A percentile compares a stretch with the other conserved stretches of the same genome.
Conservation (phyloP, 2,329 filamentous ascomycete genomes). For the Alternaria sp. region DNA sequence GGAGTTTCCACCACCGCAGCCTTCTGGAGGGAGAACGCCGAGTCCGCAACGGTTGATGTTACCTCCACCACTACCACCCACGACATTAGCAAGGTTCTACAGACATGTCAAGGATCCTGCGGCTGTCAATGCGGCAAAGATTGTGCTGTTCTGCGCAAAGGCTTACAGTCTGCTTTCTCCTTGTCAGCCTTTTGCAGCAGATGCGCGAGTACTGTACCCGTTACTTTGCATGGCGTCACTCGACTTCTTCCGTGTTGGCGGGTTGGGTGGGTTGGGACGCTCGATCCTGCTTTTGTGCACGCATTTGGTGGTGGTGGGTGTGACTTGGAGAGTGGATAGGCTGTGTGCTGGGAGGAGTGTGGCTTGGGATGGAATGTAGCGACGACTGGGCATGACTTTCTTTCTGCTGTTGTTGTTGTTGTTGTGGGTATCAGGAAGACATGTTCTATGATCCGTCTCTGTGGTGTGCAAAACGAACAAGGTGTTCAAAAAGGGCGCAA, state of each 20-base stretch:
- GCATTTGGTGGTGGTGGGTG: constrained; percentile 58
- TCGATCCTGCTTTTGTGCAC: constrained; percentile 56
- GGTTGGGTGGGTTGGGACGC: constrained; percentile 48
- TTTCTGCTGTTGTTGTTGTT: too few species aligned
- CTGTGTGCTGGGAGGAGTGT: constrained; percentile 46
- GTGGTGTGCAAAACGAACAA: too few species aligned
- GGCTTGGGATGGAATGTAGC: constrained; percentile 26
- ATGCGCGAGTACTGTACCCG: constrained; percentile 70
- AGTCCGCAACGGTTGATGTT: constrained; percentile 45
- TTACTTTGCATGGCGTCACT: constrained; percentile 74
- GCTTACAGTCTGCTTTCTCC: constrained; percentile 69
- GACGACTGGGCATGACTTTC: background rate
- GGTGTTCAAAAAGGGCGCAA: too few species aligned
- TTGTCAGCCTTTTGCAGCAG: constrained; percentile 77
- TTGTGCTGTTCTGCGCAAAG: constrained; percentile 74
- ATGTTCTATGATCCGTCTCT: too few species aligned
- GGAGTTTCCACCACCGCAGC: constrained; percentile 31
- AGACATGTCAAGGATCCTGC: constrained; percentile 42
- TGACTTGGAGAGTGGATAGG: constrained; percentile 43
- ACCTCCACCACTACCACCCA: constrained; percentile 36
- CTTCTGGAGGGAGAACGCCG: constrained; percentile 25
- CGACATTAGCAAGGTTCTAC: constrained; percentile 4
- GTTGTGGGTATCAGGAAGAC: too few species aligned
- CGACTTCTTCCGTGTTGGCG: constrained; percentile 59
- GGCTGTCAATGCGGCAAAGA: constrained; percentile 55